A percentile compares a stretch with the other conserved stretches of the same genome.
Conservation (phyloP, 2,329 filamentous ascomycete genomes). For the Microcyclospora tardicrescens region DNA sequence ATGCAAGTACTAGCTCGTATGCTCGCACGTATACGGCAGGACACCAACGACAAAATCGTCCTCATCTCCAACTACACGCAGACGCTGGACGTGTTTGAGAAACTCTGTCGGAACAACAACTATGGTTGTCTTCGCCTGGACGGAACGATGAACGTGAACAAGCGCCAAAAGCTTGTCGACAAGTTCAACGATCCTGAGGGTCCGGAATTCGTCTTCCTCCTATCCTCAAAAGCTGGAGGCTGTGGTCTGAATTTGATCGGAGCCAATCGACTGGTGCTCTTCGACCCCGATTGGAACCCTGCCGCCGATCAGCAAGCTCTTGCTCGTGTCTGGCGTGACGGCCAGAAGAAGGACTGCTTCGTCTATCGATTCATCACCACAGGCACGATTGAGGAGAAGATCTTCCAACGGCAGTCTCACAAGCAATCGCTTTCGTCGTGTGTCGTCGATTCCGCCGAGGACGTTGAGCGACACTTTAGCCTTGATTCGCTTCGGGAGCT, state of each 20-base stretch:
- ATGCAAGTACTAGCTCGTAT: constrained; percentile 93
- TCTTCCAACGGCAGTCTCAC: constrained; percentile 96
- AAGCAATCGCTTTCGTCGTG: constrained; percentile 94
- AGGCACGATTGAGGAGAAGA: constrained; percentile 96
- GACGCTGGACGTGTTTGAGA: constrained; percentile 88
- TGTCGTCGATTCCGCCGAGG: constrained; percentile 90
- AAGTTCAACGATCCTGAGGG: constrained; percentile 92
- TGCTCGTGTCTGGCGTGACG: constrained; percentile 95
- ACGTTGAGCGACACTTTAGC: constrained; percentile 93
- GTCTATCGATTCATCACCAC: constrained; percentile 99
- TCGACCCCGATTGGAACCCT: constrained; percentile 92
- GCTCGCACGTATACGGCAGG: constrained; percentile 85
- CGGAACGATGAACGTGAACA: constrained; percentile 95
- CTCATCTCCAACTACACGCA: constrained; percentile 98
- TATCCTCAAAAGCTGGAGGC: constrained; percentile 91
- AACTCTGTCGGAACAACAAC: constrained; percentile 67
- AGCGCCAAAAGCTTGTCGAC: constrained; percentile 92
- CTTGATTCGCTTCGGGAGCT: constrained; percentile 81
- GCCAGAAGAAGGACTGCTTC: constrained; percentile 98
- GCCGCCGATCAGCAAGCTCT: constrained; percentile 94
- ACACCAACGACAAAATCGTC: constrained; percentile 98
- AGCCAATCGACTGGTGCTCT: constrained; percentile 85
- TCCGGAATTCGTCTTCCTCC: constrained; percentile 83
- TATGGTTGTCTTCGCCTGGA: constrained; percentile 86
- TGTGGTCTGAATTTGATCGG: constrained; percentile 94